A percentile compares a stretch with the other conserved stretches of the same genome.
Conservation (phyloP, 2,329 filamentous ascomycete genomes). For the Escovopsis sp. region DNA sequence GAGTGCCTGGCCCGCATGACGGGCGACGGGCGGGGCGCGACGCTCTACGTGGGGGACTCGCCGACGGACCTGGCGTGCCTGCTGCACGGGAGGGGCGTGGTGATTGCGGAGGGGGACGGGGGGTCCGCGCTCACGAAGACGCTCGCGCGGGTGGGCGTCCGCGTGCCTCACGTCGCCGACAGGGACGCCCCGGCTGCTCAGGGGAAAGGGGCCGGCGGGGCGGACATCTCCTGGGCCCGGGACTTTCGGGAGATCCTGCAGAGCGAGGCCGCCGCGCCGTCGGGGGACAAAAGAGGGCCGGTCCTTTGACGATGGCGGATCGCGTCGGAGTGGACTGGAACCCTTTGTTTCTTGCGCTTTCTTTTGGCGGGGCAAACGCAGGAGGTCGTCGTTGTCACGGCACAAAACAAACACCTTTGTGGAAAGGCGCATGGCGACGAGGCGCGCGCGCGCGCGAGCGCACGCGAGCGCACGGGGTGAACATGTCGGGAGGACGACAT, state of each 20-base stretch:
- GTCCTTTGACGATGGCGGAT: too few relatives aligned
- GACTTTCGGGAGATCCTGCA: slow-evolving; percentile 28
- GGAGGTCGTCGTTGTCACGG: too few relatives aligned
- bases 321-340: too few relatives aligned
- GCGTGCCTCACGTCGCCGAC: slow-evolving; percentile 22
- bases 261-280: slow-evolving; percentile 12
- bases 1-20: slow-evolving; percentile 13
- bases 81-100: slow-evolving; percentile 28
- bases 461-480: too few relatives aligned
- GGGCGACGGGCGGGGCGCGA: slow-evolving; percentile 2
- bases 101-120: slow-evolving; percentile 28
- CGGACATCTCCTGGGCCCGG: slow-evolving; percentile 25
- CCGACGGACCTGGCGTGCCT: slow-evolving; percentile 42
- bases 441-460: too few relatives aligned
- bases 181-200: not conserved
- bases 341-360: too few relatives aligned
- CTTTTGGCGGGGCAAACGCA: too few relatives aligned
- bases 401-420: too few relatives aligned
- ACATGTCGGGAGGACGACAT: too few relatives aligned
- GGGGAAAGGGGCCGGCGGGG: not conserved
- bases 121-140: slow-evolving; percentile 20
- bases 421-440: too few relatives aligned
- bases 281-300: too few relatives aligned
- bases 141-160: slow-evolving; percentile 22
- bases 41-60: slow-evolving; percentile 43